Evolutionary conservation across 2,329 filamentous ascomycete genomes (phyloP).

Genomic region (Akanthomyces dipterigenus): DNA sequence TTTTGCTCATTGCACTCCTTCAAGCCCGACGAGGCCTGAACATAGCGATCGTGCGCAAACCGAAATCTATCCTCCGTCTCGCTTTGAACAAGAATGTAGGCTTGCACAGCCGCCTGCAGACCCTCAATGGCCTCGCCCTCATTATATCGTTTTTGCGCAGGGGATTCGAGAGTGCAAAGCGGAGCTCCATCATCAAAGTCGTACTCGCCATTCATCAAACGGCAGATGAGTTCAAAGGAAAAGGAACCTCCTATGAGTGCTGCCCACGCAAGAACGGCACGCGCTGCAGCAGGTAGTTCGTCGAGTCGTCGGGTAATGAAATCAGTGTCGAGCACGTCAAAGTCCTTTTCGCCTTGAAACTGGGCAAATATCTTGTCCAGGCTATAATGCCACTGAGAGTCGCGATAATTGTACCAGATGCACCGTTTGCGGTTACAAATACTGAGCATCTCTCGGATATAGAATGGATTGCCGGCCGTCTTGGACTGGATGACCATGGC

Average conservation of each 20-base stretch:
- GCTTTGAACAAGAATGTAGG: constrained; percentile 73
- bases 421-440: constrained; percentile 80
- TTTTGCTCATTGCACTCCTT: constrained; percentile 62
- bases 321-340: constrained; percentile 71
- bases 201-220: constrained; percentile 69
- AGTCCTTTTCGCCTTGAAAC: constrained; percentile 72
- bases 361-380: constrained; percentile 80
- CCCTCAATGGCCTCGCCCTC: constrained; percentile 67
- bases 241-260: constrained; percentile 76
- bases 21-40: constrained; percentile 65
- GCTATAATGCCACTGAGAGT: constrained; percentile 77
- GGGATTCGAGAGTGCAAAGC: constrained; percentile 17
- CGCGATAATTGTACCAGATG: constrained; percentile 84
- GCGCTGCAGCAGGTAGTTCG: constrained; percentile 67
- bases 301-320: constrained; percentile 74
- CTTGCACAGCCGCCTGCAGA: constrained; percentile 73
- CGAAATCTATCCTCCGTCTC: constrained; percentile 82
- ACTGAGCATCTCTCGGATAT: constrained; percentile 84
- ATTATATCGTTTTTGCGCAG: constrained; percentile 36
- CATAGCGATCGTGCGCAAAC: constrained; percentile 83
- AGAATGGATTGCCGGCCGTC: constrained; percentile 82
- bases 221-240: constrained; percentile 73
- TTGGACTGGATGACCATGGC: constrained; percentile 84
- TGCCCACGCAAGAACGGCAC: constrained; percentile 79
- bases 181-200: constrained; percentile 49